Percentiles rank a stretch among this genome's conserved stretches.
Conservation (phyloP, 805 yeast species). For the Candida berthetii region DNA sequence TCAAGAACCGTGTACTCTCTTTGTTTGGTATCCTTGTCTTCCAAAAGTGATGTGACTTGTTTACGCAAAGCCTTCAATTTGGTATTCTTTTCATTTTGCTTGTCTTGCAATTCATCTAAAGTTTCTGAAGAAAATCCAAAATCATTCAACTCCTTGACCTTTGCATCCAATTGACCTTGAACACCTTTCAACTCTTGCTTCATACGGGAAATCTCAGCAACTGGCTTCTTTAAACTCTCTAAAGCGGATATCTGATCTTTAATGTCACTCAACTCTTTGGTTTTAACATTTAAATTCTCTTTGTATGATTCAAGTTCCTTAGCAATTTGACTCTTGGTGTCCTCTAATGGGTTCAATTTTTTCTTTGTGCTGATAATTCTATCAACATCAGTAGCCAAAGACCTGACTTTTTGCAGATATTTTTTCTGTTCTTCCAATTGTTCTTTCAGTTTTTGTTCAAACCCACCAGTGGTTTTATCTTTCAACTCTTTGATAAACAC, state of each 20-base stretch:
- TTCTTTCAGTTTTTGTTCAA: constrained; percentile 25
- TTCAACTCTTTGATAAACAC: constrained; percentile 22
- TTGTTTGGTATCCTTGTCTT: constrained; percentile 37
- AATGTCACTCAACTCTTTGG: constrained; percentile 3
- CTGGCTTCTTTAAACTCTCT: constrained; percentile 17
- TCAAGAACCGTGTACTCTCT: constrained; percentile 41
- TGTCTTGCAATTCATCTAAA: constrained; percentile 39
- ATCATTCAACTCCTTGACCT: constrained; percentile 28
- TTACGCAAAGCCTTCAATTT: constrained; percentile 35
- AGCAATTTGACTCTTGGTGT: constrained; percentile 3
- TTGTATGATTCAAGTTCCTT: constrained; percentile 12
- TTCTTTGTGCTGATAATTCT: constrained; percentile 6
- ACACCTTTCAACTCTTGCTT: constrained; percentile 22
- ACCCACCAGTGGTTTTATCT: constrained; percentile 23
- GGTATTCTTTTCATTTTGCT: constrained; percentile 29
- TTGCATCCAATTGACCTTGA: constrained; percentile 21
- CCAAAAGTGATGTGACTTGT: constrained; percentile 23
- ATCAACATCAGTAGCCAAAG: constrained; percentile 22
- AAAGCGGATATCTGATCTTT: constrained; percentile 2
- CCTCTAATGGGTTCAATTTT: constrained; percentile 11
- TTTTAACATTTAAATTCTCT: constrained; percentile 5
- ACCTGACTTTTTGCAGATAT: constrained; percentile 21
- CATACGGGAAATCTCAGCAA: constrained; percentile 29
- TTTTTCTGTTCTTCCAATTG: constrained; percentile 26
- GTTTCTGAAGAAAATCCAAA: constrained; percentile 31